A percentile compares a stretch with the other conserved stretches of the same genome.
These are phyloP conservation scores for Pyricularia pennisetigena DNA, from an alignment of 2,329 filamentous ascomycete genomes.

Conservation along the genomic window DNA sequence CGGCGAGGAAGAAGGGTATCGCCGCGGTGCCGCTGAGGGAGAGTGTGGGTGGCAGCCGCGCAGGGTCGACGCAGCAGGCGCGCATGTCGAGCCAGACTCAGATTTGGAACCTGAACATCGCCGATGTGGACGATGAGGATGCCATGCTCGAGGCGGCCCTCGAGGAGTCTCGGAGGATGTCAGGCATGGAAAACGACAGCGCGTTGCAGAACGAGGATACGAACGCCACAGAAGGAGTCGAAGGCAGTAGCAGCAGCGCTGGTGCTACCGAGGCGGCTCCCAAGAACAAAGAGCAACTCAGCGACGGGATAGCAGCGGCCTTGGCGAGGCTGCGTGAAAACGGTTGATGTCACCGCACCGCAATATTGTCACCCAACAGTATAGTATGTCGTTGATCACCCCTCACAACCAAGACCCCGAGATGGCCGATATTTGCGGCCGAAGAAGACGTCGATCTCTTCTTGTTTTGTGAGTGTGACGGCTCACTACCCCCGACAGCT, in stretches of 20 bases:
- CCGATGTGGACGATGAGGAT: slow-evolving; percentile 34
- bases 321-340: slow-evolving; percentile 46
- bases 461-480: background rate
- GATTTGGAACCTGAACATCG: slow-evolving; percentile 25
- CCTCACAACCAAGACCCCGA: background rate
- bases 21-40: slow-evolving; percentile 26
- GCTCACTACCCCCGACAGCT: slow-evolving; percentile 8
- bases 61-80: slow-evolving; percentile 2
- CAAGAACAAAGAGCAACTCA: slow-evolving; percentile 32
- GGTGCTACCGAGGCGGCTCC: slow-evolving; percentile 8
- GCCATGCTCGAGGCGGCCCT: slow-evolving; percentile 37
- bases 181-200: slow-evolving; percentile 9
- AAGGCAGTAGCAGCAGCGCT: slow-evolving; percentile 6
- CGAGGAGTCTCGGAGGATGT: slow-evolving; percentile 32
- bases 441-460: background rate
- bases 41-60: slow-evolving; percentile 15
- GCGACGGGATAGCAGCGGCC: slow-evolving; percentile 50
- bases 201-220: slow-evolving; percentile 13
- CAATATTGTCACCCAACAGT: background rate
- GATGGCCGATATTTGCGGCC: background rate
- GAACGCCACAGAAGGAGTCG: slow-evolving; percentile 8
- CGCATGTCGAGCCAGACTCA: slow-evolving; percentile 23
- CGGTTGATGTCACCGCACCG: slow-evolving; percentile 14
- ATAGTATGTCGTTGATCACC: background rate
- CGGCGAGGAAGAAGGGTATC: slow-evolving; percentile 13